Evolutionary conservation across 2,329 filamentous ascomycete species (phyloP).

Genomic region (Trichoderma cornu-damae): DNA sequence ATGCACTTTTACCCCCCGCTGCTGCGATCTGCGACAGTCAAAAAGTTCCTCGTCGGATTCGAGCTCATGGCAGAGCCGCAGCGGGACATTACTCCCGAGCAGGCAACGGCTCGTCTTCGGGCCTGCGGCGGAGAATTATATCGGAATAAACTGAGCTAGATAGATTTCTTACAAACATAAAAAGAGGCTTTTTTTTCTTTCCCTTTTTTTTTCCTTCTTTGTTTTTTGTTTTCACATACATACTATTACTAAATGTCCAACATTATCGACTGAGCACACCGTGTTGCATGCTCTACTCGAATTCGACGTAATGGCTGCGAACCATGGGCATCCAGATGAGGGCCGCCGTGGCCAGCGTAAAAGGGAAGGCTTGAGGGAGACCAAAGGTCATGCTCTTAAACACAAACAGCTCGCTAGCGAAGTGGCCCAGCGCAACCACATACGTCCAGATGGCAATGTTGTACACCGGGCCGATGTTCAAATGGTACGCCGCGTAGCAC

Average conservation of each 20-base stretch:
- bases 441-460: conserved; percentile 80
- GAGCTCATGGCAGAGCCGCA: conserved; percentile 98
- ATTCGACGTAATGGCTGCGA: conserved; percentile 62
- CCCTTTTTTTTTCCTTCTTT: no score
- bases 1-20: conserved; percentile 97
- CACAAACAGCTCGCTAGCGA: conserved; percentile 71
- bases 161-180: not conserved
- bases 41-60: conserved; percentile 95
- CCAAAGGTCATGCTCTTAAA: conserved; percentile 70
- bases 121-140: conserved; percentile 79
- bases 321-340: conserved; percentile 62
- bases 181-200: not conserved
- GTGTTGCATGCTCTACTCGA: conserved; percentile 25
- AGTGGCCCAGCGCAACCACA: conserved; percentile 70
- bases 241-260: not conserved
- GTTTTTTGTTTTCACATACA: no score
- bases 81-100: conserved; percentile 94
- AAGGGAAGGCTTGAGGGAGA: conserved; percentile 51
- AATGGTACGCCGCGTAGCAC: conserved; percentile 78
- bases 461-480: conserved; percentile 67
- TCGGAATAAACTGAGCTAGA: conserved; percentile 49
- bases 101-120: conserved; percentile 74
- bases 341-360: conserved; percentile 46
- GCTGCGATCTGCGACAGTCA: conserved; percentile 84
- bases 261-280: not conserved